These are phyloP conservation scores for Collariella sp. DNA, from an alignment of 495 filamentous ascomycete species.

Conservation along the genomic window DNA sequence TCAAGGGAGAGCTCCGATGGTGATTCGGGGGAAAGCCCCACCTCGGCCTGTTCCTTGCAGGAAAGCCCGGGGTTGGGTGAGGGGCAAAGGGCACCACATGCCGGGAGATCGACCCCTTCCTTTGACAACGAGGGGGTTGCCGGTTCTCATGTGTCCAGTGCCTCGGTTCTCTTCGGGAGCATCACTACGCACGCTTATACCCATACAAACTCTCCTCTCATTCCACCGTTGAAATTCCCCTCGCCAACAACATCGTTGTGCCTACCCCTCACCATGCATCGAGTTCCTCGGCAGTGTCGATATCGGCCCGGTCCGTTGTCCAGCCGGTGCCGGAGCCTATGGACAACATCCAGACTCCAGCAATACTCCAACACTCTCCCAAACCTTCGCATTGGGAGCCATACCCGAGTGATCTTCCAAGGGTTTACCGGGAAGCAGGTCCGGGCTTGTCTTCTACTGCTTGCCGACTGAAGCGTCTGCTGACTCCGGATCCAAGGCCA, in stretches of 20 bases:
- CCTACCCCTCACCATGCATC: background rate
- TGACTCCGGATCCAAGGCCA: constrained; percentile 41
- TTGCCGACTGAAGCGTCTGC: background rate
- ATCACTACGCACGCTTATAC: background rate
- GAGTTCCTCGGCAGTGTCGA: background rate
- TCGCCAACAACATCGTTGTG: background rate
- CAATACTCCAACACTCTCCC: constrained; percentile 55
- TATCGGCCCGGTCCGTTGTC: background rate
- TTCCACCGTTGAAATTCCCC: background rate
- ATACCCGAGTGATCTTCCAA: constrained; percentile 80
- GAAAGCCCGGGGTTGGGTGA: background rate
- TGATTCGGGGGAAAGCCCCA: constrained; percentile 9
- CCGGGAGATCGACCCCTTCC: background rate
- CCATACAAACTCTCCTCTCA: background rate
- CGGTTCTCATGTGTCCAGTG: background rate
- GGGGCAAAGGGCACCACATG: background rate
- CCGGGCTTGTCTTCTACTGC: background rate
- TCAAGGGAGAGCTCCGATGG: constrained; percentile 41
- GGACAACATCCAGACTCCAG: constrained; percentile 6
- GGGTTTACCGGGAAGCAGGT: constrained; percentile 68
- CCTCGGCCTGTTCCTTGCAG: background rate
- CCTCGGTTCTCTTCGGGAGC: background rate
- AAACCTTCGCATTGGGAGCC: constrained; percentile 67
- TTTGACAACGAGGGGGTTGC: background rate
- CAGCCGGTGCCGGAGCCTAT: constrained; percentile 3